Percentiles rank a stretch among this genome's conserved stretches.
Evolutionary conservation across 495 filamentous ascomycete genomes (phyloP).

Genomic region (Massariosphaeria phaeospora): DNA sequence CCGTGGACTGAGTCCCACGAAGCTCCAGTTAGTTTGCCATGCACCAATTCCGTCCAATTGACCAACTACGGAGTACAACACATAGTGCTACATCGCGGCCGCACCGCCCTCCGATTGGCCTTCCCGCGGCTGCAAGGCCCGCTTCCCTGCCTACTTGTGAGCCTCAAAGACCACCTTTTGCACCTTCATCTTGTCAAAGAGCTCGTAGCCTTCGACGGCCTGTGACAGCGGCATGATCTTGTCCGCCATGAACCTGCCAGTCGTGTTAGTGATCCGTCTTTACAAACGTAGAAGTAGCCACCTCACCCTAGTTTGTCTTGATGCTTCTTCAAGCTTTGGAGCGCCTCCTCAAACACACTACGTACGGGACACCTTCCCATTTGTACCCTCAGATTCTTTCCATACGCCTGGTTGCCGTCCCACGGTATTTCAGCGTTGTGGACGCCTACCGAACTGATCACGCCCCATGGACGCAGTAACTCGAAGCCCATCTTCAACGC

Average conservation of each 20-base stretch:
- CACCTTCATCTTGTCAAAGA: slow-evolving; percentile 89
- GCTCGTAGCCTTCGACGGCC: slow-evolving; percentile 81
- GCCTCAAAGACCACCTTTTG: slow-evolving; percentile 76
- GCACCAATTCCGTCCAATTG: too few relatives aligned
- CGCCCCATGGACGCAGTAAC: slow-evolving; percentile 77
- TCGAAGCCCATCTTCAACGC: slow-evolving; percentile 83
- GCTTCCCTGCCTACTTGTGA: too few relatives aligned
- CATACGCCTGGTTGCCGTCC: slow-evolving; percentile 75
- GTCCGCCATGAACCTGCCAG: slow-evolving; percentile 76
- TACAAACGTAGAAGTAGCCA: not conserved
- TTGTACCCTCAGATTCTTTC: slow-evolving; percentile 84
- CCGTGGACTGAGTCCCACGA: too few relatives aligned
- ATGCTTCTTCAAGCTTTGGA: slow-evolving; percentile 73
- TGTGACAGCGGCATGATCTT: slow-evolving; percentile 84
- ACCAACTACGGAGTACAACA: too few relatives aligned
- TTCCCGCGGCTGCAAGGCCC: too few relatives aligned
- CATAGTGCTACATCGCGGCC: too few relatives aligned
- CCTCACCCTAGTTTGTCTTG: slow-evolving; percentile 76
- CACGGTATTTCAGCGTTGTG: slow-evolving; percentile 93
- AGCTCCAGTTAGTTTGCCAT: too few relatives aligned
- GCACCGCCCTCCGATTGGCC: too few relatives aligned
- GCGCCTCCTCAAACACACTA: slow-evolving; percentile 71
- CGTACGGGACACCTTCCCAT: slow-evolving; percentile 93
- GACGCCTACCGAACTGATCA: slow-evolving; percentile 84
- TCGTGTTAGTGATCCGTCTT: slow-evolving; percentile 14